Conservation (phyloP, 768 basidiomycete genomes). For the Rhodotorula babjevae region DNA sequence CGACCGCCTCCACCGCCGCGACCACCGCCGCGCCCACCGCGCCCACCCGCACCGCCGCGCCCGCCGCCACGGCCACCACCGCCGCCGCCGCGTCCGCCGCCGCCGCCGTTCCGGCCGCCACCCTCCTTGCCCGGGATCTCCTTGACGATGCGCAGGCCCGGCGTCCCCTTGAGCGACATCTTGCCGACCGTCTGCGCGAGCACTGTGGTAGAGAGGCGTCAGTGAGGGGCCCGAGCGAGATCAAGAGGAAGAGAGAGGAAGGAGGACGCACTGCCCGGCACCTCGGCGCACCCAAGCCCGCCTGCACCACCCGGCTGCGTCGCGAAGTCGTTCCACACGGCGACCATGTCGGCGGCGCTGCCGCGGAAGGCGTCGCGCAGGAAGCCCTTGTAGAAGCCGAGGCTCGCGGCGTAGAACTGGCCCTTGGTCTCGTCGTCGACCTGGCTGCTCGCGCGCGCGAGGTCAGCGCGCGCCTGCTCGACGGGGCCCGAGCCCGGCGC, state of each 20-base stretch:
- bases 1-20: not conserved
- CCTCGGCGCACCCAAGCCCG: conserved; percentile 33
- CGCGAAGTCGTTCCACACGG: conserved; percentile 50
- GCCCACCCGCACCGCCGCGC: not conserved
- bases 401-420: conserved; percentile 56
- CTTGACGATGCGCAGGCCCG: conserved; percentile 30
- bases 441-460: conserved; percentile 44
- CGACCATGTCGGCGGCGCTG: conserved; percentile 28
- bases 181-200: conserved; percentile 1
- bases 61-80: not conserved
- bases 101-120: conserved; percentile 12
- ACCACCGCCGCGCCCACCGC: not conserved
- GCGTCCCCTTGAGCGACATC: conserved; percentile 31
- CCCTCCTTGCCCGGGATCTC: conserved; percentile 36
- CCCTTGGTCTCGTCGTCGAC: conserved; percentile 52
- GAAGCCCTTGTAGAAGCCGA: conserved; percentile 58
- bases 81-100: conserved; percentile 7
- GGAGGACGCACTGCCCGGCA: conserved; percentile 38
- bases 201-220: not conserved
- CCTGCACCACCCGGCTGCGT: conserved; percentile 7
- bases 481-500: not conserved
- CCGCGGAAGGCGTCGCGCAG: conserved; percentile 41
- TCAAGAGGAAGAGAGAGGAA: not conserved
- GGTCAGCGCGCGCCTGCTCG: conserved; percentile 11
- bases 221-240: conserved; percentile 43